These are phyloP conservation scores for Trichomonas gallinae DNA, from an alignment of 208 protist species.

Conservation along the genomic window DNA sequence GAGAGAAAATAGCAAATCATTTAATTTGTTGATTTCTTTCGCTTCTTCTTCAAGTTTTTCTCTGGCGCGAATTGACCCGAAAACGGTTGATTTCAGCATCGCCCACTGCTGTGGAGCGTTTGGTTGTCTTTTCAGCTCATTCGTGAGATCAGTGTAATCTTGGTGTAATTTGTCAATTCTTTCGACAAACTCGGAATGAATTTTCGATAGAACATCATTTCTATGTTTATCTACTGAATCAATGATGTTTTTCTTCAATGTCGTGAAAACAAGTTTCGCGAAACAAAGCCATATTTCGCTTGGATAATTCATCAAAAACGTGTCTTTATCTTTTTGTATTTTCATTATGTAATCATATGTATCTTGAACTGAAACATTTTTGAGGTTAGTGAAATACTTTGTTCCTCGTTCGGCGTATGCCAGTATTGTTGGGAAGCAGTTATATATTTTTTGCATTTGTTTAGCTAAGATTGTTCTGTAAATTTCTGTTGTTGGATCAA, in stretches of 20 bases:
- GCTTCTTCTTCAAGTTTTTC: not conserved
- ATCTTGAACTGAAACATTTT: not conserved
- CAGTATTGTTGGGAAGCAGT: not conserved
- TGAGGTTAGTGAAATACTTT: not conserved
- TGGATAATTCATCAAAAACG: not conserved
- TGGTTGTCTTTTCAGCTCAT: not conserved
- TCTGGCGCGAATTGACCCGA: not conserved
- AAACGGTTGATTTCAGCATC: not conserved
- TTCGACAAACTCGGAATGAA: not conserved
- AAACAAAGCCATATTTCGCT: not conserved
- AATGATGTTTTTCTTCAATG: not conserved
- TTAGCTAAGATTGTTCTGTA: not conserved
- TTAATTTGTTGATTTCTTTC: not conserved
- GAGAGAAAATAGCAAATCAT: not conserved
- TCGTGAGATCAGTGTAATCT: not conserved
- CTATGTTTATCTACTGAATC: not conserved
- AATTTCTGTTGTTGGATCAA: not conserved
- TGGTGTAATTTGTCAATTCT: not conserved
- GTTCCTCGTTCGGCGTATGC: not conserved
- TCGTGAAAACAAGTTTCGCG: not conserved
- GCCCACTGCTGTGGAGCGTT: not conserved
- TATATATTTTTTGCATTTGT: not conserved
- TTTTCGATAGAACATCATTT: not conserved
- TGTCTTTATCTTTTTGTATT: not conserved
- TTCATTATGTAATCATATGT: not conserved